Conservation (phyloP, 495 filamentous ascomycete species). For the Trichoderma virens region DNA sequence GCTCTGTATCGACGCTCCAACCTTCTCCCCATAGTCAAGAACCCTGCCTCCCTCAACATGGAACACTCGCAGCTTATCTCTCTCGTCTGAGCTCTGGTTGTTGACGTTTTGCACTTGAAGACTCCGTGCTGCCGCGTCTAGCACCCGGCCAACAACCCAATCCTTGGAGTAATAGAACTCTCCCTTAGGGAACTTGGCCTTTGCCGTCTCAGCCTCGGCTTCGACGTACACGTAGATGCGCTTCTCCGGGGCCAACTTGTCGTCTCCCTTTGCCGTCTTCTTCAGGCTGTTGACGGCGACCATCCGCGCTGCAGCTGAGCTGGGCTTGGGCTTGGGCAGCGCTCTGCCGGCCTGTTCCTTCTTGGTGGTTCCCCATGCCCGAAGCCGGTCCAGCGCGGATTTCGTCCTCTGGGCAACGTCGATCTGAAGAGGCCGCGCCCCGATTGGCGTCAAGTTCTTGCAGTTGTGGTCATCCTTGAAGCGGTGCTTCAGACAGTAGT, state of each 20-base stretch:
- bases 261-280: conserved; percentile 81
- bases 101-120: conserved; percentile 83
- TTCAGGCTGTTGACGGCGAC: conserved; percentile 68
- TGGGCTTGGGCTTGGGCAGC: conserved; percentile 53
- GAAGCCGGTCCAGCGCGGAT: conserved; percentile 60
- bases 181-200: conserved; percentile 63
- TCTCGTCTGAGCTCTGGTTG: conserved; percentile 70
- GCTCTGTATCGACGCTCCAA: conserved; percentile 58
- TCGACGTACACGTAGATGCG: conserved; percentile 81
- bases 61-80: conserved; percentile 73
- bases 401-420: conserved; percentile 42
- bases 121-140: conserved; percentile 79
- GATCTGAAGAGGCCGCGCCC: conserved; percentile 43
- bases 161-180: conserved; percentile 79
- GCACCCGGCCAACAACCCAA: conserved; percentile 80
- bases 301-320: conserved; percentile 49
- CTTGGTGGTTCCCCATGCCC: conserved; percentile 44
- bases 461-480: conserved; percentile 85
- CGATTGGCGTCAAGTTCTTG: conserved; percentile 53
- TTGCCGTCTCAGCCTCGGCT: conserved; percentile 70
- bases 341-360: conserved; percentile 36
- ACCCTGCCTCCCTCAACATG: conserved; percentile 85
- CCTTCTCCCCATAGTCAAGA: conserved; percentile 77
- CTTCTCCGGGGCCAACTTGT: conserved; percentile 67
- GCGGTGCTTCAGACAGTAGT: conserved; percentile 91